Conservation (phyloP, 2,329 filamentous ascomycete species). For the Celoporthe dispersa region DNA sequence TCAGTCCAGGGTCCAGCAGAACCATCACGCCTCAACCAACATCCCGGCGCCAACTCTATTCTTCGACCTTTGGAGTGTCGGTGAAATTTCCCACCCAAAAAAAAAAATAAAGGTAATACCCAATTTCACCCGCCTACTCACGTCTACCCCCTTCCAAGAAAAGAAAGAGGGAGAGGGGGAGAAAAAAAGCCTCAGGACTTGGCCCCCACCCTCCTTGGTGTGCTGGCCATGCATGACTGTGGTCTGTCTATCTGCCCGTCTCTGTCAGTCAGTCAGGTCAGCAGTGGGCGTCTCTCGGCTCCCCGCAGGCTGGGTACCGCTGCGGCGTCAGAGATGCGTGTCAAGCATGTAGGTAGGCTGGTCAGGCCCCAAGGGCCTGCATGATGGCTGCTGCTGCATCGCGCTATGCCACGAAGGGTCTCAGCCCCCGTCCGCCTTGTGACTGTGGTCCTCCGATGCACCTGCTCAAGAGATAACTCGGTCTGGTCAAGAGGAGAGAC, state of each 20-base stretch:
- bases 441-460: constrained; percentile 4
- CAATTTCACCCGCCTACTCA: background rate
- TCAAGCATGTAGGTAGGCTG: constrained; percentile 9
- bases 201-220: background rate
- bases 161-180: background rate
- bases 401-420: constrained; percentile 16
- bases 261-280: constrained; percentile 6
- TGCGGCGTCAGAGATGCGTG: background rate
- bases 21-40: background rate
- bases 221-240: background rate
- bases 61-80: background rate
- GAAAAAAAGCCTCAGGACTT: background rate
- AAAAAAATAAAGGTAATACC: constrained; percentile 1
- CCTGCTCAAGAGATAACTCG: background rate
- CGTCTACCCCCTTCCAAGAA: background rate
- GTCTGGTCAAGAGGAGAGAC: background rate
- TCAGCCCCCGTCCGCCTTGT: constrained; percentile 8
- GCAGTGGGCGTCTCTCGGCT: background rate
- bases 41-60: background rate
- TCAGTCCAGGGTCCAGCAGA: background rate
- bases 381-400: constrained; percentile 16
- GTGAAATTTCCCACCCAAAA: background rate
- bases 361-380: constrained; percentile 12
- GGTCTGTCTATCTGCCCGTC: constrained; percentile 1
- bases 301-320: constrained; percentile 16